Base-by-base conservation (phyloP, 768 basidiomycete genomes). In the Lactarius psammicola region DNA sequence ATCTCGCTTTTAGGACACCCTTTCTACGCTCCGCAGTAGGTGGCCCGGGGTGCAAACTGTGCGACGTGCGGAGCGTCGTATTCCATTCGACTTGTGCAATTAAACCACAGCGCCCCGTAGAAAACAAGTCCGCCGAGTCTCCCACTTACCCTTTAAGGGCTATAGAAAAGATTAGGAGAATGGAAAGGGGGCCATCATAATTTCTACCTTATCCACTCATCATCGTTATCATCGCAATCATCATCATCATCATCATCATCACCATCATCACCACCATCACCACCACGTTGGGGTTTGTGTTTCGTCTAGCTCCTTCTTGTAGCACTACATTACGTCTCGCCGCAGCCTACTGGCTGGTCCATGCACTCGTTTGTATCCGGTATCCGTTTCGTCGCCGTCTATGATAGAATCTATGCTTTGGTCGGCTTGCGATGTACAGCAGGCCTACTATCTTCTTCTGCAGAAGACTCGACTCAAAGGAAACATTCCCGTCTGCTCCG, bases 51-150 rank as follows among this genome's bases (percentile, higher is more conserved):
- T 38, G 34, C 67, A 65, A 53, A 60, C 46, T 10, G 59, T 62
- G 31, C 56, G 54, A 20, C 59, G 62, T 17, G 61, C 64, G 20
- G 64, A 65, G 34, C 55, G 54, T 20, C 42, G 42, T 38, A 58
- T 69, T 55, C 60, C 59, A 3, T 65, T 70, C 23, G 69, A 65
- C 26, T 44, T 67, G 56, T 67, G 66, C 60, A 56, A 64, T 40
- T 69, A 23, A 65, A 38, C 17, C 6, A 20, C 38, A 30, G 20
- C 20, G 15, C 10, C n/a, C n/a, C 23, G 30, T 4, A 31, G 17
- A 15, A 36, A 20, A 33, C 1, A 33, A 40, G 30, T 40, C n/a
- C n/a, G n/a, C 17, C 40, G 40, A 40, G 17, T 40, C 40, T 40
- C 17, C 17, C 40, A 17, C 38, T 15, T 36, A 2, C 11, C 13